Base-by-base conservation (phyloP, 2,329 filamentous ascomycete species). In the Chalaropsis ovoidea region DNA sequence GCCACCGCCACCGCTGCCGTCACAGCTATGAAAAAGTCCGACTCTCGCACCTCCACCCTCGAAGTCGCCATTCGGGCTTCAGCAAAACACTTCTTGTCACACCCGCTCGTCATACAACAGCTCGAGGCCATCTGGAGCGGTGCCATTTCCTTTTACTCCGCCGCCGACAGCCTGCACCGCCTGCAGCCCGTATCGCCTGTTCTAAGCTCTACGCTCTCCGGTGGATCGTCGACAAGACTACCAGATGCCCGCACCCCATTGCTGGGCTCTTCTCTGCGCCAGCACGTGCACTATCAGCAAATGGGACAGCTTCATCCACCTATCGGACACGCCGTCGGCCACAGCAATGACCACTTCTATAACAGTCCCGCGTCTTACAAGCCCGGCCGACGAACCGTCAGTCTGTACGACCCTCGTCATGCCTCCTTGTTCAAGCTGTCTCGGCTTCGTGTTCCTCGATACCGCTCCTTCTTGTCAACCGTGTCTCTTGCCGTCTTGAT, bases 51-150 rank as follows among this genome's bases (percentile, higher is more conserved):
- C 17, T 96, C 92, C 8, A 92, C 92, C 7, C 82, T 96, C 41
- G 93, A 96, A 76, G 86, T 97, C 67, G 92, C 93, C 68, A 96
- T 97, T 71, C 86, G 90, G 70, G 90, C 92, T 22, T 92, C 92
- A 69, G 89, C 93, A 24, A 96, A 97, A 76, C 87, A 90, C 70
- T 95, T 96, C 70, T 80, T 97, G 4, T 88, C 93, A 8, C 92
- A 96, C 72, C 92, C 93, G 0, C 79, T 96, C 2, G 91, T 96
- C 0, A 88, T 96, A 8, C 90, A 95, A 74, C 92, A 96, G 73
- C 80, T 97, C n/a, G 91, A 96, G 75, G 92, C 91, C 56, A 96
- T 97, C 68, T 97, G 93, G 93, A 93, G 90, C 22, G 93, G 93
- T 35, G 93, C 89, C 19, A 94, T 97, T 69, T 91, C 94, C 70